These are phyloP conservation scores for Nemania bipapillata DNA, from an alignment of 2,329 filamentous ascomycete species.

Conservation along the genomic window DNA sequence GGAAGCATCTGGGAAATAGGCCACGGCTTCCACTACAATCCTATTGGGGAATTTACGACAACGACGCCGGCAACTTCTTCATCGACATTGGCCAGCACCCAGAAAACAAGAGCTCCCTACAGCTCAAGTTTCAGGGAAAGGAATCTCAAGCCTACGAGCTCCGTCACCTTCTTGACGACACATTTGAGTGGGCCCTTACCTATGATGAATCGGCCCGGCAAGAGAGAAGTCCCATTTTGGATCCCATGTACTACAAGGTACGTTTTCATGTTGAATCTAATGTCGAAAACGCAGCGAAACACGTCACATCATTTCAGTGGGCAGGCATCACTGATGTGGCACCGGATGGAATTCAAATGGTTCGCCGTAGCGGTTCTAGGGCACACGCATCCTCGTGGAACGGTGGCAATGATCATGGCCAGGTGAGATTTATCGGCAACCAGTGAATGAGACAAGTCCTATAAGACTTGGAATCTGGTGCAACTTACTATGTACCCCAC, in stretches of 20 bases:
- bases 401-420: background rate
- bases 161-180: background rate
- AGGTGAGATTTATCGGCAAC: background rate
- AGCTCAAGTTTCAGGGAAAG: background rate
- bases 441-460: slow-evolving; percentile 1
- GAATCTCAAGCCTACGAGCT: background rate
- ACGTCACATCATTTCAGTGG: background rate
- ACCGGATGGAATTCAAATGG: background rate
- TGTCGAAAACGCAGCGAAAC: background rate
- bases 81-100: background rate
- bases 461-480: background rate
- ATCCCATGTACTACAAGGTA: background rate
- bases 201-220: background rate
- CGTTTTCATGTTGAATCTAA: background rate
- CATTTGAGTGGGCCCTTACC: background rate
- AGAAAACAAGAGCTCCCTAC: background rate
- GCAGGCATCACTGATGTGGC: background rate
- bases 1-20: background rate
- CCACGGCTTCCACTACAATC: background rate
- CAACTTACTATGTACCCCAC: too few relatives aligned
- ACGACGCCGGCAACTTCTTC: background rate
- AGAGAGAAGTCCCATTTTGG: background rate
- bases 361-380: background rate
- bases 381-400: background rate
- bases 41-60: slow-evolving; percentile 1